phyloP scores from a whole-genome alignment of 2,329 filamentous ascomycete species.

The Pyrenochaeta sp. region DNA sequence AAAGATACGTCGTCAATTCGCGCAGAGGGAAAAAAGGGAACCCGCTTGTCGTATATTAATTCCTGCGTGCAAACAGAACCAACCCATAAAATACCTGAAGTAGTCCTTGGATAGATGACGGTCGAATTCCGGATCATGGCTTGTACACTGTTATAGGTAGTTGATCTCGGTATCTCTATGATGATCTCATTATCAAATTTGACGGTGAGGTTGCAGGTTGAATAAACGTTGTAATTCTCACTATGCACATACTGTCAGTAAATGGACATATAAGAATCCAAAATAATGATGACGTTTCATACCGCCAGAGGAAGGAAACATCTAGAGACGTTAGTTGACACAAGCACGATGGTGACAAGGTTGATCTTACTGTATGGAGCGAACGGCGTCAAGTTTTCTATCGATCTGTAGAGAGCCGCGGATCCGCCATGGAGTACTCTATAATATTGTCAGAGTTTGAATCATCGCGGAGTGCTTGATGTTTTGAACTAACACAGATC shows the following conservation, averaged over 20 bases:
- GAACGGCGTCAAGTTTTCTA: neutral
- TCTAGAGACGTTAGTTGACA: neutral
- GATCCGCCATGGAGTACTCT: neutral
- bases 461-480: neutral
- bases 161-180: neutral
- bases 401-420: neutral
- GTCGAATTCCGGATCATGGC: neutral
- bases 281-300: neutral
- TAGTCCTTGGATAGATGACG: neutral
- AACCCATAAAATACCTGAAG: slow-evolving; percentile 1
- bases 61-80: neutral
- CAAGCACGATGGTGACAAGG: neutral
- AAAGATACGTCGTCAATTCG: neutral
- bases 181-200: slow-evolving; percentile 2
- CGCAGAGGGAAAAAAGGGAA: neutral
- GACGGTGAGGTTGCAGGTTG: neutral
- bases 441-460: neutral
- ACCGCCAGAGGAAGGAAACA: slow-evolving; percentile 1
- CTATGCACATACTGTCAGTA: neutral
- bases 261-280: neutral
- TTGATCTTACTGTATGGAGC: slow-evolving; percentile 1
- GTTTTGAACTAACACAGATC: slow-evolving; percentile 1
- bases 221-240: neutral
- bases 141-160: neutral
- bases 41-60: neutral